A percentile compares a stretch with the other conserved stretches of the same genome.
phyloP scores from a whole-genome alignment of 352 stramenopile genomes.

The Phytophthora tentaculata region DNA sequence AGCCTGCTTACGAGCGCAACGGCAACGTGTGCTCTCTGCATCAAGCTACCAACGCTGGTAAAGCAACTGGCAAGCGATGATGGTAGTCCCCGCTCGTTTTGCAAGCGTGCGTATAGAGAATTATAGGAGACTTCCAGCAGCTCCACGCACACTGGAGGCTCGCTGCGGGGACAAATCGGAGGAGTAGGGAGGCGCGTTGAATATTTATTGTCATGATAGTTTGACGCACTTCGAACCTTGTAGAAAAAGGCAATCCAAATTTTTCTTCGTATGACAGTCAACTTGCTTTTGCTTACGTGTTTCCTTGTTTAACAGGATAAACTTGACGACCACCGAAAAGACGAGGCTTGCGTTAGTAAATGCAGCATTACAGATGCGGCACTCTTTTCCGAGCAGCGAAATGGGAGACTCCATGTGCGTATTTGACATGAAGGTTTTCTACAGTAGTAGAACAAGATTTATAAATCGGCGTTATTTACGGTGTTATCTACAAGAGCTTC shows the following conservation, averaged over 20 bases:
- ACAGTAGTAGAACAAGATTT: too few species aligned
- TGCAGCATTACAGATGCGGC: slow-evolving; percentile 19
- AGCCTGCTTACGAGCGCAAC: slow-evolving; percentile 81
- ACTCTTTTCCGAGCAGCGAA: slow-evolving; percentile 19
- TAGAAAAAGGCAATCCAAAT: slow-evolving; percentile 45
- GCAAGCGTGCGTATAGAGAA: slow-evolving; percentile 26
- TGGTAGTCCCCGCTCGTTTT: slow-evolving; percentile 24
- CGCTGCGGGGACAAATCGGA: slow-evolving; percentile 21
- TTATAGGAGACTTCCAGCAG: slow-evolving; percentile 20
- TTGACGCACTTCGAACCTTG: slow-evolving; percentile 47
- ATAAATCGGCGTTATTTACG: too few species aligned
- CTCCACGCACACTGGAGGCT: slow-evolving; percentile 16
- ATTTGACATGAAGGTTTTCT: too few species aligned
- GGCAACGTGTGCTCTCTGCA: slow-evolving; percentile 70
- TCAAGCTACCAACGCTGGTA: slow-evolving; percentile 25
- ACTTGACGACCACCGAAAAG: slow-evolving; percentile 22
- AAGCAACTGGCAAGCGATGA: slow-evolving; percentile 33
- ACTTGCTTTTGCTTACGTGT: slow-evolving; percentile 17
- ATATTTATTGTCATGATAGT: slow-evolving; percentile 54
- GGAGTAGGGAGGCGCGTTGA: slow-evolving; percentile 34
- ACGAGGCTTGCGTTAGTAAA: too few species aligned
- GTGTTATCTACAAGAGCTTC: too few species aligned
- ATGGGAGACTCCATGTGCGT: slow-evolving; percentile 1
- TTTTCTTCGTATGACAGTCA: slow-evolving; percentile 35
- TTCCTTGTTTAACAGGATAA: neutral